Conservation (phyloP, 2,329 filamentous ascomycete species). For the Hypoxylon sp. region DNA sequence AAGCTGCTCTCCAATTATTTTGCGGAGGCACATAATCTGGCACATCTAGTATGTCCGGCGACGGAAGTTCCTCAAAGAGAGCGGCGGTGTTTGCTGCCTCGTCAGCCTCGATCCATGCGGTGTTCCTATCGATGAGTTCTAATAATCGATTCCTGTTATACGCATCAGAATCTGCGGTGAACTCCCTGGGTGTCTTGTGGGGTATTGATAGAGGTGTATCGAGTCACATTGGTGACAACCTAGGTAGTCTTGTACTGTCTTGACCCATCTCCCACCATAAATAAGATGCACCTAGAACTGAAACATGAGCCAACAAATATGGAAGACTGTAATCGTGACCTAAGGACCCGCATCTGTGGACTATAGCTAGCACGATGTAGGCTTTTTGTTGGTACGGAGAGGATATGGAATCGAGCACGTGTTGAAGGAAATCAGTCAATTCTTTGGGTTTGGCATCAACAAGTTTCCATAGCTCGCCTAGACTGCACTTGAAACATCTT, state of each 20-base stretch:
- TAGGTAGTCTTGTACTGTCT: too few relatives aligned
- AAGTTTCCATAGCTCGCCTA: constrained; percentile 8
- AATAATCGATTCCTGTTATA: constrained; percentile 17
- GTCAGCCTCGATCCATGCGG: constrained; percentile 4
- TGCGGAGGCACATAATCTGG: neutral
- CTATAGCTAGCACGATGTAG: constrained; percentile 16
- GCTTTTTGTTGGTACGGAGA: constrained; percentile 8
- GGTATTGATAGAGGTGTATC: neutral
- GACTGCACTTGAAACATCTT: constrained; percentile 4
- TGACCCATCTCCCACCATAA: constrained; percentile 10
- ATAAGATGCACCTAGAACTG: constrained; percentile 2
- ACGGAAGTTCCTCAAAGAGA: constrained; percentile 8
- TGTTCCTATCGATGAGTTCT: constrained; percentile 22
- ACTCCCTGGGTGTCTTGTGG: neutral
- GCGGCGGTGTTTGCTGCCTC: neutral
- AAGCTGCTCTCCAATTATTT: neutral
- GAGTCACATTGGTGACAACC: too few relatives aligned
- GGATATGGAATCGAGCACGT: constrained; percentile 18
- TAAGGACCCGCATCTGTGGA: neutral
- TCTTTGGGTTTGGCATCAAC: constrained; percentile 8
- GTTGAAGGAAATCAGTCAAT: constrained; percentile 5
- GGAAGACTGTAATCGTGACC: too few relatives aligned
- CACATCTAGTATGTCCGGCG: neutral
- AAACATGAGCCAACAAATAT: too few relatives aligned
- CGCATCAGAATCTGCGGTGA: neutral